Percentiles rank a stretch among this genome's conserved stretches.
Evolutionary conservation across 306 rosid genomes (phyloP).

Genomic region (Pyrus communis): DNA sequence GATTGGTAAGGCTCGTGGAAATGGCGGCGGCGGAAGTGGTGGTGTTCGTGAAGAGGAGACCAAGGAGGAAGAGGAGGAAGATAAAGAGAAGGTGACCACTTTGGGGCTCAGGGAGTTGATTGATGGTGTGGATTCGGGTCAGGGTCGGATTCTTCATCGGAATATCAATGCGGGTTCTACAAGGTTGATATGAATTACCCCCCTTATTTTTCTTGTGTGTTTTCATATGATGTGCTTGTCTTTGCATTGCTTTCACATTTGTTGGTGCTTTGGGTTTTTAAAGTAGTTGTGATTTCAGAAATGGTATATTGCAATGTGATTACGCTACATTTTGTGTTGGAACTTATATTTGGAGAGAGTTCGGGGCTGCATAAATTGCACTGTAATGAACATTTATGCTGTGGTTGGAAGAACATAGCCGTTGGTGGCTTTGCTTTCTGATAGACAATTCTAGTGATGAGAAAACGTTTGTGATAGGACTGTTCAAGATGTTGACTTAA

Average conservation of each 20-base stretch:
- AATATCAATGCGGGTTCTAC: conserved; percentile 56
- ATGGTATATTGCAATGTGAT: neutral
- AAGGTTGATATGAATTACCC: conserved; percentile 34
- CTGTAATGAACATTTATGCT: neutral
- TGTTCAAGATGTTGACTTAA: neutral
- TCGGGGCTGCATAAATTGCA: neutral
- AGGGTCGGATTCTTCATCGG: conserved; percentile 79
- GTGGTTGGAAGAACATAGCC: neutral
- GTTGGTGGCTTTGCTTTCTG: neutral
- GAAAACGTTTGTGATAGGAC: neutral
- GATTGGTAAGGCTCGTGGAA: conserved; percentile 15
- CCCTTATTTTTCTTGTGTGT: neutral
- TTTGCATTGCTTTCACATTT: neutral
- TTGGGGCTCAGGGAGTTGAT: conserved; percentile 76
- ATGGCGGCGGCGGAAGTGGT: neutral
- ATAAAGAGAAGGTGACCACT: conserved; percentile 33
- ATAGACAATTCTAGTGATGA: neutral
- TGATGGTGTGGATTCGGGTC: conserved; percentile 41
- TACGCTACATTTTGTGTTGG: neutral
- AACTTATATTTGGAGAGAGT: neutral
- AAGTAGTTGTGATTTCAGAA: neutral
- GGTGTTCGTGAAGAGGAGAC: conserved; percentile 15
- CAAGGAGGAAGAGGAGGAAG: conserved; percentile 15
- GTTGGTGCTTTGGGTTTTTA: neutral
- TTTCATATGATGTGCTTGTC: neutral